Conservation (phyloP, 139 green algal genomes). For the Tetradesmus lagerheimii region DNA sequence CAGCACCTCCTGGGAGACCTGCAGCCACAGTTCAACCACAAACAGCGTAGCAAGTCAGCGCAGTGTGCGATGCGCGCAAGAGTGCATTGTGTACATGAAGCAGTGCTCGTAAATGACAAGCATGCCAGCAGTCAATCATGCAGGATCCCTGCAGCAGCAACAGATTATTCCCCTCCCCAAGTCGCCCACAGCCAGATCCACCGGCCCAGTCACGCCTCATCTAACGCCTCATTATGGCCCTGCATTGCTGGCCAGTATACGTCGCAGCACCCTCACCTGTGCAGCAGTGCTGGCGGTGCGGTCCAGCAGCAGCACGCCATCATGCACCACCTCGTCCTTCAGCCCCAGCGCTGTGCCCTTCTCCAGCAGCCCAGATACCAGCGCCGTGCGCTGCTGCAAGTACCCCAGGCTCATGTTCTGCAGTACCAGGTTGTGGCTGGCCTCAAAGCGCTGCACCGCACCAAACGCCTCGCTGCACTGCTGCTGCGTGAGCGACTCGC, state of each 20-base stretch:
- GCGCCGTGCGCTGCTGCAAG: slow-evolving; percentile 65
- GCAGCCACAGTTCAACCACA: not conserved
- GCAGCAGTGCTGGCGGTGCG: slow-evolving; percentile 63
- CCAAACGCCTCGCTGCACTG: slow-evolving; percentile 65
- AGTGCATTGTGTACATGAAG: too few relatives aligned
- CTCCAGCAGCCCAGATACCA: slow-evolving; percentile 67
- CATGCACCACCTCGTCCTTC: slow-evolving; percentile 72
- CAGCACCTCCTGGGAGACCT: slow-evolving; percentile 66
- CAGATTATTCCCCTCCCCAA: too few relatives aligned
- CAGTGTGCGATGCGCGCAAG: too few relatives aligned
- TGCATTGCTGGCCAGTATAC: not conserved
- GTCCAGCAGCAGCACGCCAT: slow-evolving; percentile 83
- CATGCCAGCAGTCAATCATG: too few relatives aligned
- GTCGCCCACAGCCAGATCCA: not conserved
- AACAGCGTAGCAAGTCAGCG: too few relatives aligned
- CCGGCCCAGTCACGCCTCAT: too few relatives aligned
- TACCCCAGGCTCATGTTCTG: slow-evolving; percentile 72
- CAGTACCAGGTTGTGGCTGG: slow-evolving; percentile 73
- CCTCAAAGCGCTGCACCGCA: slow-evolving; percentile 78
- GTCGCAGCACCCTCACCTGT: slow-evolving; percentile 42
- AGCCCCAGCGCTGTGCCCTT: slow-evolving; percentile 45
- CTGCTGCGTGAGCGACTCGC: not conserved
- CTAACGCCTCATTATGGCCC: too few relatives aligned
- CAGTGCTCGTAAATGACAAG: too few relatives aligned
- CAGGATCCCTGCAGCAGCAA: too few relatives aligned